Evolutionary conservation across 2,329 filamentous ascomycete genomes (phyloP).

Genomic region (Talaromyces islandicus): DNA sequence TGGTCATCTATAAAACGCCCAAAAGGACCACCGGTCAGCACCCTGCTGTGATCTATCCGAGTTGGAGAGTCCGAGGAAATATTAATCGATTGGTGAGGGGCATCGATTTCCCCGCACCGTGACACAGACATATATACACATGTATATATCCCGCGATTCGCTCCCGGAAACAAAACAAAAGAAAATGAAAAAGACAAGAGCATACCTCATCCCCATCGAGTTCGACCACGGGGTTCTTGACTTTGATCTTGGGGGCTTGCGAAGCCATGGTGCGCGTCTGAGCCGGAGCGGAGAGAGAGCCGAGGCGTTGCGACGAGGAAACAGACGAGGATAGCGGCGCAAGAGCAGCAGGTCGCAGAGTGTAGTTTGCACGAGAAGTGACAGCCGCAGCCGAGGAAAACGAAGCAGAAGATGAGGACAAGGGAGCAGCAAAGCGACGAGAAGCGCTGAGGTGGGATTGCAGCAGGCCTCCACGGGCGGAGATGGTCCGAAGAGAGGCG

Average conservation of each 20-base stretch:
- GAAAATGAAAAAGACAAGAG: not conserved
- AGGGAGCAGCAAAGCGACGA: not conserved
- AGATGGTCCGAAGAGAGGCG: slow-evolving; percentile 1
- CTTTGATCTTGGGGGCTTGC: slow-evolving; percentile 80
- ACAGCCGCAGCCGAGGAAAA: not conserved
- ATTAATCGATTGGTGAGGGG: not conserved
- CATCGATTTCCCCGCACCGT: not conserved
- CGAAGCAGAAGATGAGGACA: not conserved
- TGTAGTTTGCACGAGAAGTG: not conserved
- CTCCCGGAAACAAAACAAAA: not conserved
- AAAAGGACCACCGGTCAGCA: not conserved
- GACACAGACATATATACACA: not conserved
- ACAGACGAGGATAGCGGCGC: slow-evolving; percentile 12
- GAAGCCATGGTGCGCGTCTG: slow-evolving; percentile 43
- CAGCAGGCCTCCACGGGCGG: slow-evolving; percentile 2
- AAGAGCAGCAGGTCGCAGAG: not conserved
- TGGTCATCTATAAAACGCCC: slow-evolving; percentile 66
- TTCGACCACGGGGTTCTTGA: slow-evolving; percentile 98
- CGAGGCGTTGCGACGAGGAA: slow-evolving; percentile 5
- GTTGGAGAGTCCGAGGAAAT: not conserved
- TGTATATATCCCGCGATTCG: not conserved
- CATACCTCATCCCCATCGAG: slow-evolving; percentile 71
- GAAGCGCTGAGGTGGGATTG: not conserved
- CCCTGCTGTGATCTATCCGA: not conserved
- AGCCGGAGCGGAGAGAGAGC: slow-evolving; percentile 13